Conservation (phyloP, 768 basidiomycete species). For the Podaxis mareebaensis region DNA sequence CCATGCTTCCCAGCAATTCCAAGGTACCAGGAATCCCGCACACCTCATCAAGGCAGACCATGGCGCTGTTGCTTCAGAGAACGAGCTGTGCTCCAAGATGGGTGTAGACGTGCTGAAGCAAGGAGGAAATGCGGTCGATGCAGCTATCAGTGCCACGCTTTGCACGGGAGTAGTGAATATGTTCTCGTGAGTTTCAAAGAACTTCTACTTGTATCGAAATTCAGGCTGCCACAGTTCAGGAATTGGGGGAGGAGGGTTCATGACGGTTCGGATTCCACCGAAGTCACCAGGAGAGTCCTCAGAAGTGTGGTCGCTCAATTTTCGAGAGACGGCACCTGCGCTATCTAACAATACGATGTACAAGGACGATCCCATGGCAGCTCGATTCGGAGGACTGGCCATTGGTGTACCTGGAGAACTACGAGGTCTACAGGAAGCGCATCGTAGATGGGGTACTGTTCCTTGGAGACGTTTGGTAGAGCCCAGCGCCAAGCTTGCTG, state of each 20-base stretch:
- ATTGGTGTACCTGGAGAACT: slow-evolving; percentile 94
- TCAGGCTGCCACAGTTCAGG: slow-evolving; percentile 52
- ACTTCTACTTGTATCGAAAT: not conserved
- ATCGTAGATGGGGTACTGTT: slow-evolving; percentile 78
- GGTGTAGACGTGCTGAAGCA: slow-evolving; percentile 75
- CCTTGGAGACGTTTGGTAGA: slow-evolving; percentile 78
- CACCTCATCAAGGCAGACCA: slow-evolving; percentile 56
- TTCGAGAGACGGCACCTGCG: slow-evolving; percentile 83
- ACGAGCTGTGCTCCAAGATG: slow-evolving; percentile 80
- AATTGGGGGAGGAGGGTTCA: slow-evolving; percentile 87
- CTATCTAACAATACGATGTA: slow-evolving; percentile 81
- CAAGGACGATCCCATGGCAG: slow-evolving; percentile 45
- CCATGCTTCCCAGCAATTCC: not conserved
- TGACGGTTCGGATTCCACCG: slow-evolving; percentile 79
- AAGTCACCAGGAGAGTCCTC: slow-evolving; percentile 40
- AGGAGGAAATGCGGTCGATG: slow-evolving; percentile 92
- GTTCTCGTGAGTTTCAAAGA: slow-evolving; percentile 66
- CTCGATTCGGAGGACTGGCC: slow-evolving; percentile 76
- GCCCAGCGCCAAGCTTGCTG: slow-evolving; percentile 74
- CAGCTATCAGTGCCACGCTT: slow-evolving; percentile 75
- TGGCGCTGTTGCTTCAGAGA: slow-evolving; percentile 91
- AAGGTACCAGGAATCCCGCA: slow-evolving; percentile 36
- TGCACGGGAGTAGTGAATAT: slow-evolving; percentile 86
- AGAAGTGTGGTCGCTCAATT: slow-evolving; percentile 77
- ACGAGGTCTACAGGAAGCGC: slow-evolving; percentile 81